Percentiles rank a stretch among this genome's conserved stretches.
Evolutionary conservation across 306 rosid species (phyloP).

Genomic region (Alnus glutinosa): DNA sequence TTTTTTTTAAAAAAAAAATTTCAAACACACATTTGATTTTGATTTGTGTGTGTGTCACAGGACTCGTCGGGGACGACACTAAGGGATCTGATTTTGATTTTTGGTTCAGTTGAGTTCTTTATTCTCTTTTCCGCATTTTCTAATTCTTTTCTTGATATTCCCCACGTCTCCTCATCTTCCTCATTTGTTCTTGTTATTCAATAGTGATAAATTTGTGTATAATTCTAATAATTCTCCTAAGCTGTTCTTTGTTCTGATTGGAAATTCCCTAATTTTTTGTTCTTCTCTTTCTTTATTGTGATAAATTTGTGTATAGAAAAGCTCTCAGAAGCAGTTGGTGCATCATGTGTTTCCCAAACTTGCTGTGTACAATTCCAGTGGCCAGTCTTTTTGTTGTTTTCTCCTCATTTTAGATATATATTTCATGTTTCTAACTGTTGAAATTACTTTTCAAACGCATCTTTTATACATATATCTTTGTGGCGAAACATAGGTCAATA

Average conservation of each 20-base stretch:
- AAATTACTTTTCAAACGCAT: background rate
- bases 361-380: conserved; percentile 94
- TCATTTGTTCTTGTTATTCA: no score
- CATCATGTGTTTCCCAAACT: conserved; percentile 94
- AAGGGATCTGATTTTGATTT: conserved; percentile 50
- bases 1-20: no score
- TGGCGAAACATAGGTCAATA: background rate
- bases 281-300: conserved; percentile 3
- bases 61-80: conserved; percentile 94
- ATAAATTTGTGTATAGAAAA: conserved; percentile 54
- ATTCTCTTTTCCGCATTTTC: no score
- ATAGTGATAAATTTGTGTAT: no score
- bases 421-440: background rate
- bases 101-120: no score
- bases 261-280: conserved; percentile 16
- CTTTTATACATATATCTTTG: background rate
- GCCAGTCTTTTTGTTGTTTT: conserved; percentile 36
- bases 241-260: conserved; percentile 15
- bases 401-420: background rate
- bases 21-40: background rate
- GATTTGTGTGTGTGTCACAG: conserved; percentile 33
- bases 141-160: no score
- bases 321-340: conserved; percentile 85
- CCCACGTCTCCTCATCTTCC: no score
- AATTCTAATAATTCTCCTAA: background rate